Evolutionary conservation across 1,139 yeast genomes (phyloP), one percentile per base, ranked within the genome.

Genomic region (Protomyces gravidus): DNA sequence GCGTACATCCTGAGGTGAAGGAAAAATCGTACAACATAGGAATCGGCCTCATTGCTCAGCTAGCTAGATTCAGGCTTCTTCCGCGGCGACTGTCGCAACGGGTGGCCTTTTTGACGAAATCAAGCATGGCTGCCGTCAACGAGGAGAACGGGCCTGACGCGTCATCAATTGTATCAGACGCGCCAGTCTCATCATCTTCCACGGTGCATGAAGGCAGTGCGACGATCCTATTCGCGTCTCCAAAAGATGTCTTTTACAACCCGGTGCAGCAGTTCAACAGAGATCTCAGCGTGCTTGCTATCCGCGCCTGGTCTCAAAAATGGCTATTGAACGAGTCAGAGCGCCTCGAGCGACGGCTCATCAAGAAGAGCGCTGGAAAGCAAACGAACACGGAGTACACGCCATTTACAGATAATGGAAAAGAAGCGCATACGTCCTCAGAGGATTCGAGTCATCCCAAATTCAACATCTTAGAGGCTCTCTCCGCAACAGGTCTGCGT

Each of bases 261-360:
- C 97, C 95, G 4, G 87, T 92, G 63, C 99, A 92, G 72, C 97
- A 90, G 72, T 92, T 90, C 73, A 92, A 92, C 71, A 79, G 99
- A 67, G 99, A 92, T 70, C 74, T 92, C 58, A 86, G 96, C 64
- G 85, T 88, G 5, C 76, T 86, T 68, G 90, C 89, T 7, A 90
- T 92, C 65, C 80, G 84, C 62, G 95, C 97, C 1, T 92, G 95
- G 90, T 78, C 84, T 39, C 81, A 84, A 63, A 67, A 85, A 52
- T 81, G 80, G 63, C 72, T 71, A 58, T 72, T 64, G 69, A 65
- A 60, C 25, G 53, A 59, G 45, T 63, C 61, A 55, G 65, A 65
- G 62, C 70, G 72, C 66, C 72, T 73, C 65, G 72, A 73, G 55
- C 68, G 69, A 58, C 65, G 68, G 51, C 67, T 65, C 65, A 65